These are phyloP conservation scores for Huntiella omanensis DNA, from an alignment of 2,329 filamentous ascomycete genomes.

Conservation along the genomic window DNA sequence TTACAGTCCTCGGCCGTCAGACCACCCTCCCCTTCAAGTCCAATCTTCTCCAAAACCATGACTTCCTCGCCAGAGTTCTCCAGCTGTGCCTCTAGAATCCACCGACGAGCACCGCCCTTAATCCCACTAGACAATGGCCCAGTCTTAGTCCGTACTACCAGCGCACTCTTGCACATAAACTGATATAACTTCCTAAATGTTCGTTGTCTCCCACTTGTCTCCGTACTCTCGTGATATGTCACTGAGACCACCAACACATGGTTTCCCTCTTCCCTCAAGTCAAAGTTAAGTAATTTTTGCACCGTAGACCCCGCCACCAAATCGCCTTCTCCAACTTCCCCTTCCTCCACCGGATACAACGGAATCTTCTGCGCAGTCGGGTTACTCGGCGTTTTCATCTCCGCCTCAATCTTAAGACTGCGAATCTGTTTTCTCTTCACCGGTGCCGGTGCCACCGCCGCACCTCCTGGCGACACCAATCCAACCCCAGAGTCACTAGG, in stretches of 20 bases:
- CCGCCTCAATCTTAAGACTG: conserved; percentile 66
- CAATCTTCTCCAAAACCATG: conserved; percentile 55
- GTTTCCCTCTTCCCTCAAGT: conserved; percentile 83
- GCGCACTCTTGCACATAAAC: conserved; percentile 76
- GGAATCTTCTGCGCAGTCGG: conserved; percentile 36
- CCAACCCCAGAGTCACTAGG: conserved; percentile 13
- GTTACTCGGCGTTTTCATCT: conserved; percentile 78
- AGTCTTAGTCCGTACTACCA: conserved; percentile 82
- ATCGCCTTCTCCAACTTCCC: conserved; percentile 20
- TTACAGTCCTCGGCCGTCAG: conserved; percentile 36
- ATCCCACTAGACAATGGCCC: conserved; percentile 32
- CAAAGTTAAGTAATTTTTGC: conserved; percentile 67
- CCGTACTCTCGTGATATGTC: conserved; percentile 76
- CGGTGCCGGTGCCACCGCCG: conserved; percentile 7
- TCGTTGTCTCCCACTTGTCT: conserved; percentile 50
- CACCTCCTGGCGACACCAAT: conserved; percentile 8
- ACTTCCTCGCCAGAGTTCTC: conserved; percentile 81
- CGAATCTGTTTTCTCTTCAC: conserved; percentile 35
- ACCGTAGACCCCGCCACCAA: conserved; percentile 46
- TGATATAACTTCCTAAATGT: conserved; percentile 94
- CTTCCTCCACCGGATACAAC: conserved; percentile 26
- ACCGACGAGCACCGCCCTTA: conserved; percentile 24
- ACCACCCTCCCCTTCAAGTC: conserved; percentile 33
- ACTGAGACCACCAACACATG: conserved; percentile 88
- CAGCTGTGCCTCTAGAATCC: conserved; percentile 80